phyloP scores from a whole-genome alignment of 2,329 filamentous ascomycete genomes.

The Trichoderma sp. region DNA sequence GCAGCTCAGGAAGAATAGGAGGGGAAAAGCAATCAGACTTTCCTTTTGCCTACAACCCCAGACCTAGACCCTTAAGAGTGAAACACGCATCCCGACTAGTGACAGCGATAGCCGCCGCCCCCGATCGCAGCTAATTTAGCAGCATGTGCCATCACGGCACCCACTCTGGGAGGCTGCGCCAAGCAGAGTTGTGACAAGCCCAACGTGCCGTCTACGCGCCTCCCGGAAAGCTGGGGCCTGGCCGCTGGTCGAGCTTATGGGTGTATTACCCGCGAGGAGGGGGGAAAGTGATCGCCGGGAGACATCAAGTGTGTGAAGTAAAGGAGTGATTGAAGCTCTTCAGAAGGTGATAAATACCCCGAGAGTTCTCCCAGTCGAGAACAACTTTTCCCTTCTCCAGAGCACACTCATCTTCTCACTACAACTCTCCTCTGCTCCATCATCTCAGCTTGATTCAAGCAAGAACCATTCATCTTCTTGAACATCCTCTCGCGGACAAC shows the following conservation, averaged over 20 bases:
- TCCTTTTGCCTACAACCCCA: neutral
- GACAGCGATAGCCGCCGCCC: slow-evolving; percentile 20
- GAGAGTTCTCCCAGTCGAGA: neutral
- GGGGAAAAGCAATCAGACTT: neutral
- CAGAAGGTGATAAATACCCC: neutral
- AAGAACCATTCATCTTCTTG: neutral
- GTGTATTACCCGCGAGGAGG: neutral
- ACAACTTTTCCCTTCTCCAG: neutral
- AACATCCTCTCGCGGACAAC: neutral
- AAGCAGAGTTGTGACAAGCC: neutral
- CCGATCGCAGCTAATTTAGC: slow-evolving; percentile 7
- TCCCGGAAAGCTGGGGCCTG: neutral
- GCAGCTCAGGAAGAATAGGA: neutral
- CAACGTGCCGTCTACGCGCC: slow-evolving; percentile 9
- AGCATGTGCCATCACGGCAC: neutral
- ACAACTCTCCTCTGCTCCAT: neutral
- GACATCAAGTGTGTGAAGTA: neutral
- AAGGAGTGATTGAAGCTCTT: neutral
- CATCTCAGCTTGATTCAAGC: neutral
- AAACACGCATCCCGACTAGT: neutral
- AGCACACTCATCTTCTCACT: neutral
- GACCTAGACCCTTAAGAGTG: neutral
- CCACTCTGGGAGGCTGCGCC: neutral
- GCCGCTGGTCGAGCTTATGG: neutral
- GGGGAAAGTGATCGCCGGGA: neutral